phyloP scores from a whole-genome alignment of 2,329 filamentous ascomycete genomes.

The Phyllosticta citribraziliensis region DNA sequence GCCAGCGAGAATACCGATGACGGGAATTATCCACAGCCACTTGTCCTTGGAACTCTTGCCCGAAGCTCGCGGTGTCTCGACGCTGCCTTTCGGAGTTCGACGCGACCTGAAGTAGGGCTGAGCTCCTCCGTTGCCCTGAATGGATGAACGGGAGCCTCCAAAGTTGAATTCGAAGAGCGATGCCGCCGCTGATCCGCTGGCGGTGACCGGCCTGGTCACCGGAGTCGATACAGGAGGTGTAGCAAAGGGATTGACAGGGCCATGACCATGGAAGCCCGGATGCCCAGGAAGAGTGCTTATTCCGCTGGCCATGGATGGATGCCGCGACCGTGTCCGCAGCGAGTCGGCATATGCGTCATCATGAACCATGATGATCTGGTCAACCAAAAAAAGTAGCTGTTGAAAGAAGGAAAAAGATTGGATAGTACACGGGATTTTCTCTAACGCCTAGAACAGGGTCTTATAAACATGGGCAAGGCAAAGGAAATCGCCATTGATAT shows the following conservation, averaged over 20 bases:
- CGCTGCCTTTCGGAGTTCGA: neutral
- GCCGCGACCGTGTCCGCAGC: neutral
- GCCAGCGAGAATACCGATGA: neutral
- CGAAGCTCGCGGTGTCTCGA: constrained; percentile 2
- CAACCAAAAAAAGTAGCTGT: neutral
- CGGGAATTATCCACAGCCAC: constrained; percentile 8
- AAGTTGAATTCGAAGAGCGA: neutral
- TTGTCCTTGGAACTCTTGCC: constrained; percentile 1
- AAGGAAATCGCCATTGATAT: neutral
- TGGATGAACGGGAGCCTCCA: neutral
- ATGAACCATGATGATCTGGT: neutral
- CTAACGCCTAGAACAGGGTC: neutral
- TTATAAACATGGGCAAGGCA: neutral
- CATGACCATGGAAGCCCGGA: neutral
- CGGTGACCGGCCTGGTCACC: neutral
- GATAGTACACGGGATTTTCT: neutral
- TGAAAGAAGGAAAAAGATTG: neutral
- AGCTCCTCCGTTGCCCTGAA: neutral
- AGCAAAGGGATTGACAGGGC: constrained; percentile 1
- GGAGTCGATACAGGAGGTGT: neutral
- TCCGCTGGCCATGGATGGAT: neutral
- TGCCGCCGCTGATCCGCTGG: neutral
- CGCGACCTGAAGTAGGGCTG: constrained; percentile 3
- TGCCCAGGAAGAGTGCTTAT: neutral
- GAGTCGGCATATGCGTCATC: neutral